Evolutionary conservation across 1,139 yeast species (phyloP), one percentile per base, ranked within the genome.

Genomic region (Nakaseomyces kungkrabaensis): DNA sequence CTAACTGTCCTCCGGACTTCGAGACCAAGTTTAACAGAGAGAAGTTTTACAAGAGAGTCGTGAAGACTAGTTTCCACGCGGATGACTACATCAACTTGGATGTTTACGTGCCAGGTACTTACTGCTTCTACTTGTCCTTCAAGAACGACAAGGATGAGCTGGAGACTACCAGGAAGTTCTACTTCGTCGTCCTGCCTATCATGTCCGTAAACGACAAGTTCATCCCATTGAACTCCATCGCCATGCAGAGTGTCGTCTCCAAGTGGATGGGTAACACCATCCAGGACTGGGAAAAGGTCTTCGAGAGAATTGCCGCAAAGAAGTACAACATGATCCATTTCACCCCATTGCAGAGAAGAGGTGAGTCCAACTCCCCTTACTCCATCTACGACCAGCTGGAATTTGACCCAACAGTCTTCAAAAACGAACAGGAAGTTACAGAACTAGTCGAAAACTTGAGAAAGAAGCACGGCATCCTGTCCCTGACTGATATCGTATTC

Each of bases 241-340:
- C 87, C 49, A 73, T 92, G 62, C 94, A 90, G 67, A 80, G 96
- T 1, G 83, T 92, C 37, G 79, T 92, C 9, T 86, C 96, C 43
- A 92, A 92, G 69, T 88, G 96, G 94, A 78, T 89, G 70, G 97
- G 97, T 1, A 76, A 47, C 32, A 25, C 44, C 34, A 11, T 45
- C 1, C 79, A 9, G 69, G 73, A 77, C 32, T 92, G 97, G 97
- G 78, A 79, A 51, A 63, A 70, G 1, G 71, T 86, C 52, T 84
- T 92, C 52, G 63, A 67, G 4, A 76, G 77, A 47, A 77, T 92
- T 43, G 70, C 81, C 17, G 66, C 68, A 8, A 92, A 92, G 67
- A 92, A 94, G 22, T 92, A 90, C 72, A 92, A 92, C 66, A 87
- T 90, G 96, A 72, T 92, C 45, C 98, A 92, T 70, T 92, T 92